Evolutionary conservation across 78 protist species (phyloP), one percentile per base, ranked within the genome.

Genomic region (Protostelium mycophagum): DNA sequence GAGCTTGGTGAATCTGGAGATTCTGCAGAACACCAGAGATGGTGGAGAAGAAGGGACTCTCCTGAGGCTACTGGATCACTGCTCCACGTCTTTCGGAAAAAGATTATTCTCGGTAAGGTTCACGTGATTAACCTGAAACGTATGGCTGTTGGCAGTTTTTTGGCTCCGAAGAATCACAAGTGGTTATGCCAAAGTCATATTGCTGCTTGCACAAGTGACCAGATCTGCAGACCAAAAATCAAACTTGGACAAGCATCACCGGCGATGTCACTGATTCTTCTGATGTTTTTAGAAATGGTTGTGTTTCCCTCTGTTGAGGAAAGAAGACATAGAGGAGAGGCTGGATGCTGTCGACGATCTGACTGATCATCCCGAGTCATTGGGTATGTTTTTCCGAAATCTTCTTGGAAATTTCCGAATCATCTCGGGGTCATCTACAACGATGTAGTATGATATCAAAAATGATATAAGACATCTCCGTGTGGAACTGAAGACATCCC

Each of bases 31-130:
- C 35, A 35, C 93, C 1, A 86, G 91, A 9, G 95, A 93, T 88
- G 95, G 95, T 0, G 51, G 90, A 0, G 84, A 39, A 0, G 88
- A 90, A n/a, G 96, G 96, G 35, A 90, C 93, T 0, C 96, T 93
- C 1, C 91, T 88, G 63, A 63, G 85, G 38, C 83, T 93, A 23
- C 51, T 93, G 90, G 93, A 93, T 39, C 91, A 93, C 83, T 90
- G 93, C 63, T 28, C 10, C 0, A 93, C 96, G 0, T 35, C 89
- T 0, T 93, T 93, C 90, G 96, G 96, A 34, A 84, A 93, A 35
- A 85, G 96, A 38, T 1, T 86, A 31, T 83, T 93, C 29, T 37
- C 86, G 31, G 73, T 51, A 16, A 25, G 73, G 5, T 25, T 51
- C 73, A 16, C 16, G 73, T 51, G 73, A 25, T n/a, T n/a, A n/a